Conservation (phyloP, 768 basidiomycete species). For the Mrakia hoshinonis region DNA sequence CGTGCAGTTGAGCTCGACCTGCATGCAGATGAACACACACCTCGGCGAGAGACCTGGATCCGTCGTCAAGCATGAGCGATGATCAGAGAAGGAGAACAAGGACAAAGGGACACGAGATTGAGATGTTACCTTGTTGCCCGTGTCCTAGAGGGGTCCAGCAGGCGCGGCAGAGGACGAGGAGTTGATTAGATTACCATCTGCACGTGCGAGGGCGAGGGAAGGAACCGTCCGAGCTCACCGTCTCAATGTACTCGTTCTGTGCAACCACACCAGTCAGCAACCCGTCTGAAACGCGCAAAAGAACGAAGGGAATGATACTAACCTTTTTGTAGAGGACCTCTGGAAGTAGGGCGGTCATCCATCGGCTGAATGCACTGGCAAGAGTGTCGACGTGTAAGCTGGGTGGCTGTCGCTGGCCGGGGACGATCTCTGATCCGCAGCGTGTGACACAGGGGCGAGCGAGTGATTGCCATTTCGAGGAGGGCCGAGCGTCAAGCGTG, state of each 20-base stretch:
- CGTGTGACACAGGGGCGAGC: no score
- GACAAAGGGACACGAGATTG: background rate
- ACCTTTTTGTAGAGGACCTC: slow-evolving; percentile 23
- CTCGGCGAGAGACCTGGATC: slow-evolving; percentile 25
- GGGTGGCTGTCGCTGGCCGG: no score
- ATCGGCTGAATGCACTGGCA: background rate
- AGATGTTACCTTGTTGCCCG: slow-evolving; percentile 76
- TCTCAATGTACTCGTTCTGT: slow-evolving; percentile 76
- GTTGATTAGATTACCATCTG: background rate
- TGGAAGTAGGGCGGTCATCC: slow-evolving; percentile 12
- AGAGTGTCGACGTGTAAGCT: background rate
- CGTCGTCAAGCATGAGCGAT: background rate
- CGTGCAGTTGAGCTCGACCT: no score
- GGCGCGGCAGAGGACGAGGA: background rate
- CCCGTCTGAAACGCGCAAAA: background rate
- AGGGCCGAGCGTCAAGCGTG: no score
- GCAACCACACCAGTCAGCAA: background rate
- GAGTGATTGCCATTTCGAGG: no score
- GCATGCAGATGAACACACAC: background rate
- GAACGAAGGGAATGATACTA: background rate
- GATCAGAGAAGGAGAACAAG: background rate
- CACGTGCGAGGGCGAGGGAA: background rate
- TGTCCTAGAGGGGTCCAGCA: slow-evolving; percentile 53
- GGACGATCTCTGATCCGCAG: no score
- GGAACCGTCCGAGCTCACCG: slow-evolving; percentile 44